A percentile compares a stretch with the other conserved stretches of the same genome.
These are phyloP conservation scores for Thielaviopsis euricoi DNA, from an alignment of 2,329 filamentous ascomycete species.

Conservation along the genomic window DNA sequence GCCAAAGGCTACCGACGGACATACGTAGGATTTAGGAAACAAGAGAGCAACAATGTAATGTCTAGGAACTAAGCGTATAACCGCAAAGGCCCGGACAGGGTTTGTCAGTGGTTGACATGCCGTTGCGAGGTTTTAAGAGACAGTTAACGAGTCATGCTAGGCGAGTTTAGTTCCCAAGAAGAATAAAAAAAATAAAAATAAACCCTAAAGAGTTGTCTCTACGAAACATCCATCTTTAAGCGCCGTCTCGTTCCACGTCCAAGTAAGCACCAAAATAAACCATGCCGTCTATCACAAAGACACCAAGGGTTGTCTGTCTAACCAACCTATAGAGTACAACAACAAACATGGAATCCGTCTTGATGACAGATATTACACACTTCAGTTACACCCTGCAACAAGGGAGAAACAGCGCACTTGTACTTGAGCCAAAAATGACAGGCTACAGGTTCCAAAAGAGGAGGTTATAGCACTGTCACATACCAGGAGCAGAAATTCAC, in stretches of 20 bases:
- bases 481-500: neutral
- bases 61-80: neutral
- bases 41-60: neutral
- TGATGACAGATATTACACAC: too few relatives aligned
- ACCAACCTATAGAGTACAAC: too few relatives aligned
- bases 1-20: neutral
- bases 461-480: neutral
- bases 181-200: neutral
- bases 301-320: neutral
- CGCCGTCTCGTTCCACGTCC: neutral
- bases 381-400: too few relatives aligned
- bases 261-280: neutral
- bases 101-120: neutral
- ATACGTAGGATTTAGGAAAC: neutral
- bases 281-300: neutral
- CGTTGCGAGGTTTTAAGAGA: neutral
- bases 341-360: too few relatives aligned
- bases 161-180: neutral
- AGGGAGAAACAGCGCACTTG: neutral
- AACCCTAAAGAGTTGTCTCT: neutral
- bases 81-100: neutral
- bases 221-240: neutral
- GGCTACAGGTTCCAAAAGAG: neutral
- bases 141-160: neutral
- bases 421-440: neutral